These are phyloP conservation scores for Candida methanosorbosa DNA, from an alignment of 805 yeast genomes.

Conservation along the genomic window DNA sequence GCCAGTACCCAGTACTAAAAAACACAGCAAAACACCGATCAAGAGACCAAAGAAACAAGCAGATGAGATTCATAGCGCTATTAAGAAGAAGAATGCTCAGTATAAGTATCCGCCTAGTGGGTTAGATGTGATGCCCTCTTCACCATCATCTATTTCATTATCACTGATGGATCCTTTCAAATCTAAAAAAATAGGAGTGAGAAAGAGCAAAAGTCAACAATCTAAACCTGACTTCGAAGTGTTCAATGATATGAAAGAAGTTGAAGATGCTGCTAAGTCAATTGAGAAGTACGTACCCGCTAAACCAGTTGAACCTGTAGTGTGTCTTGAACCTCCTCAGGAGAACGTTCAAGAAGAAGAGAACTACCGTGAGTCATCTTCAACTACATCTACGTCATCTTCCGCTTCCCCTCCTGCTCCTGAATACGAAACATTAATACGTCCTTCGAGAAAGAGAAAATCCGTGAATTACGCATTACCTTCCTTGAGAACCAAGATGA, in stretches of 20 bases:
- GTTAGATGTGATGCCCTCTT: constrained; percentile 1
- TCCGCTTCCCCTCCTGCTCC: not conserved
- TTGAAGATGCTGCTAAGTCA: not conserved
- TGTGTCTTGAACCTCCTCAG: too few relatives aligned
- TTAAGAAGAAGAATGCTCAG: not conserved
- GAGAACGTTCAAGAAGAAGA: not conserved
- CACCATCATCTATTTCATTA: not conserved
- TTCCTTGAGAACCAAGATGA: constrained; percentile 57
- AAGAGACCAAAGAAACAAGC: not conserved
- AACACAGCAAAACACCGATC: not conserved
- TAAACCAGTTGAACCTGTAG: too few relatives aligned
- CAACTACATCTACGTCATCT: not conserved
- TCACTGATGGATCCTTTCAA: not conserved
- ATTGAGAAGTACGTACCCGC: too few relatives aligned
- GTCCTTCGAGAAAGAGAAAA: constrained; percentile 35
- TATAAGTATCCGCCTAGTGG: not conserved
- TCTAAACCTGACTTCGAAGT: too few relatives aligned
- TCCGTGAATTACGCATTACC: constrained; percentile 62
- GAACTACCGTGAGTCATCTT: not conserved
- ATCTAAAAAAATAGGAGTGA: too few relatives aligned
- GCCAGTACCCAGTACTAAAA: not conserved
- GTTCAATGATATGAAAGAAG: not conserved
- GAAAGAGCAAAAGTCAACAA: too few relatives aligned
- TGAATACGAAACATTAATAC: not conserved
- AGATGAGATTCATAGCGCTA: not conserved